Percentiles rank a stretch among this genome's conserved stretches.
Evolutionary conservation across 169 alveolate species (phyloP).

Genomic region (Babesia sp.): DNA sequence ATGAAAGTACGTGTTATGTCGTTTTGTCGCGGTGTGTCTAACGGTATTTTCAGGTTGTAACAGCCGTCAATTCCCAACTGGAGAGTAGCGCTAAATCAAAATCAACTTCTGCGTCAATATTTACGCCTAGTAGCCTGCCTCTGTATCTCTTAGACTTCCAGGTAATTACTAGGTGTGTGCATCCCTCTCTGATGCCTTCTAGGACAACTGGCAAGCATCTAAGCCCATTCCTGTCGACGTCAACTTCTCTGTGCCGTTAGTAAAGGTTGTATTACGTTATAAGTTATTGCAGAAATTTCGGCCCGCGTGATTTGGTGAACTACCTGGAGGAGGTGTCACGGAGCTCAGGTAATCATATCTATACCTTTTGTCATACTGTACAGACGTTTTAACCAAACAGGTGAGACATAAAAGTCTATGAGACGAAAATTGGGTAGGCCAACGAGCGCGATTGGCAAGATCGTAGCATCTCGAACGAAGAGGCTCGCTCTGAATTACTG

Average conservation of each 20-base stretch:
- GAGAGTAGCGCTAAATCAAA: neutral
- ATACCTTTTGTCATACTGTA: neutral
- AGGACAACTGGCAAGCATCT: slow-evolving; percentile 66
- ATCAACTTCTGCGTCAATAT: neutral
- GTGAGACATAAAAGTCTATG: neutral
- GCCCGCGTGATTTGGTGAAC: slow-evolving; percentile 35
- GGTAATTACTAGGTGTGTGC: slow-evolving; percentile 31
- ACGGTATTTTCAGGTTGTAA: slow-evolving; percentile 15
- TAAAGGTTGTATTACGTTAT: neutral
- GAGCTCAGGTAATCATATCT: slow-evolving; percentile 11
- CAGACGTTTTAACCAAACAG: slow-evolving; percentile 16
- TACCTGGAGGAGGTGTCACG: slow-evolving; percentile 10
- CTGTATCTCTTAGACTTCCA: slow-evolving; percentile 64
- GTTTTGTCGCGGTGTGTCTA: neutral
- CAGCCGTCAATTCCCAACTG: slow-evolving; percentile 8
- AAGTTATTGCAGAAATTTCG: slow-evolving; percentile 22
- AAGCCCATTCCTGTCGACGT: slow-evolving; percentile 58
- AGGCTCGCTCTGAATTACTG: slow-evolving; percentile 20
- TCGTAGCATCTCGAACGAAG: slow-evolving; percentile 6
- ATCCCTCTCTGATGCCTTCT: neutral
- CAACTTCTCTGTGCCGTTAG: slow-evolving; percentile 63
- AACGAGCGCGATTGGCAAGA: slow-evolving; percentile 24
- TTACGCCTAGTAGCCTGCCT: slow-evolving; percentile 56
- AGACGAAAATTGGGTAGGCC: neutral
- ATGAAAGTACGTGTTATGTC: slow-evolving; percentile 5